Evolutionary conservation across 176 grass and related monocot species (phyloP), one percentile per base, ranked within the genome.

Genomic region (Phragmites australis): DNA sequence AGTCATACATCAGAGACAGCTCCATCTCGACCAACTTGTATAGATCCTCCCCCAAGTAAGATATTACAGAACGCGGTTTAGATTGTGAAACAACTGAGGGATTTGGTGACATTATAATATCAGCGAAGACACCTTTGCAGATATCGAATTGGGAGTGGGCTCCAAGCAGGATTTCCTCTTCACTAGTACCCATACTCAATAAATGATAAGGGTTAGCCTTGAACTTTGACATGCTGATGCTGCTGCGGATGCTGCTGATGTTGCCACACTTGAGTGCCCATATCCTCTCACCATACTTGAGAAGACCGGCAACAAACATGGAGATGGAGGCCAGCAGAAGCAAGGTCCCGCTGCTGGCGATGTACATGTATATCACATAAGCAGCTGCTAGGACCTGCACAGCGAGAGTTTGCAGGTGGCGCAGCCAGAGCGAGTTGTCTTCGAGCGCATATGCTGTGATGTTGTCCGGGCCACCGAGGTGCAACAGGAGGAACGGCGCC

Each of bases 391-490:
- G n/a, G 26, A 87, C 70, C 70, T 87, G 78, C 25, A 82, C 71
- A 8, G 34, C 29, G 0, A 87, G 85, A 19, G 70, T 73, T 15
- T 81, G 78, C 50, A 87, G 49, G 52, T 87, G 85, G 0, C 77
- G 65, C 23, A 69, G 26, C 83, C 87, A 44, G 45, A 84, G 59
- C 49, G 74, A 11, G 61, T 84, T 51, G 51, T 82, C 90, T 51
- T 88, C n/a, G 1, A 88, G 31, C 0, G 87, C 73, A 34, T 75
- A 85, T 8, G 87, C 67, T 0, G 87, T 89, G 48, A 89, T 89
- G 34, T 66, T 80, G 29, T 89, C 89, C 4, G 63, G 89, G 1
- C 89, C 87, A 11, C 87, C 87, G 7, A 89, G 87, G n/a, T 89
- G 87, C 3, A 89, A 27, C 6, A 89, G 68, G 26, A 89, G 69